Evolutionary conservation across 2,329 filamentous ascomycete genomes (phyloP).

Genomic region (Falciphora oryzae): DNA sequence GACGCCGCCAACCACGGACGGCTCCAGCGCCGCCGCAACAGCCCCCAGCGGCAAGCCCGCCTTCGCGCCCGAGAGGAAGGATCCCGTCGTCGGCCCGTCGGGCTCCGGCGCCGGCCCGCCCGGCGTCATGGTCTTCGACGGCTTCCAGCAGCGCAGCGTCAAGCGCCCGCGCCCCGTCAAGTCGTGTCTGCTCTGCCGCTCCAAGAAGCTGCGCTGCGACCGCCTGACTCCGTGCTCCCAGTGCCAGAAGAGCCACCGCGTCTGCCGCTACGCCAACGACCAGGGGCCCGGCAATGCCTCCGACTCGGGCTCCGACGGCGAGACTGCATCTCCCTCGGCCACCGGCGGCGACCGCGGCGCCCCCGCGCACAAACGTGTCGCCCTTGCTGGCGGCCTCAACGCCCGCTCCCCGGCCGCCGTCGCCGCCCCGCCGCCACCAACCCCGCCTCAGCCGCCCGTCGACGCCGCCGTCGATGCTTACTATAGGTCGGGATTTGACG

Average conservation of each 20-base stretch:
- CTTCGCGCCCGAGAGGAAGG: not conserved
- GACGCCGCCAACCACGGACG: conserved; percentile 1
- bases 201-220: conserved; percentile 52
- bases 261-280: conserved; percentile 45
- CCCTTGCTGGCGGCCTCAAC: conserved; percentile 11
- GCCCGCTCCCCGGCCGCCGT: not conserved
- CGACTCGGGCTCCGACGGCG: conserved; percentile 27
- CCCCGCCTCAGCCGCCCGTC: conserved; percentile 10
- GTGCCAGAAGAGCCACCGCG: conserved; percentile 50
- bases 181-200: conserved; percentile 51
- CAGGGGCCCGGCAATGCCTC: conserved; percentile 38
- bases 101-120: conserved; percentile 2
- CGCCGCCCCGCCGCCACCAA: conserved; percentile 3
- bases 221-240: conserved; percentile 51
- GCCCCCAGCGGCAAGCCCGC: not conserved
- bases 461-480: conserved; percentile 4
- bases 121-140: conserved; percentile 16
- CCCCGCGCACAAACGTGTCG: conserved; percentile 9
- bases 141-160: conserved; percentile 30
- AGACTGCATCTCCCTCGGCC: conserved; percentile 19
- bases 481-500: conserved; percentile 30
- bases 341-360: conserved; percentile 18
- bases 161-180: conserved; percentile 51
- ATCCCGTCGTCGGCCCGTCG: not conserved
- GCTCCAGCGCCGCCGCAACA: not conserved